A percentile compares a stretch with the other conserved stretches of the same genome.
phyloP scores from a whole-genome alignment of 108 stramenopile genomes.

The Nannochloropsis salina region DNA sequence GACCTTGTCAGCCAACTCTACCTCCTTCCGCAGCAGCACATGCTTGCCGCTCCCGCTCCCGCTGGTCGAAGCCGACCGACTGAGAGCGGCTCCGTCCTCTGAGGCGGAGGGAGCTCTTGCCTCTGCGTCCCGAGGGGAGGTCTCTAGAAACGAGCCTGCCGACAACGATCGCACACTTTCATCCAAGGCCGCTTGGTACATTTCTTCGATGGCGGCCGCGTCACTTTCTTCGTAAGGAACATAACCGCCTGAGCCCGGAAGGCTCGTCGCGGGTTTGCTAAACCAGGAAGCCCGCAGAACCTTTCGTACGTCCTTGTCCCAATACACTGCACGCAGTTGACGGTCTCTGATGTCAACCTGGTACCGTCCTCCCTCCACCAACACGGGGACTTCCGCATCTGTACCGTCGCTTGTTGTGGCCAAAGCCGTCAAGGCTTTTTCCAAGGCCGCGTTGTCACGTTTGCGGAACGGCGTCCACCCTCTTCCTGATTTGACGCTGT shows the following conservation, averaged over 20 bases:
- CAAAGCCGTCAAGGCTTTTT: not conserved
- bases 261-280: not conserved
- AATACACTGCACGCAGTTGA: not conserved
- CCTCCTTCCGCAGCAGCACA: not conserved
- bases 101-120: not conserved
- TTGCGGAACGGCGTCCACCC: not conserved
- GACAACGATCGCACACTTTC: not conserved
- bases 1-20: not conserved
- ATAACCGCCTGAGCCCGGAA: not conserved
- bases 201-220: not conserved
- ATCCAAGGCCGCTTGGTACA: not conserved
- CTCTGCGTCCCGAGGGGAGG: not conserved
- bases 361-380: slow-evolving; percentile 23
- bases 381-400: not conserved
- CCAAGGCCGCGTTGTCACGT: not conserved
- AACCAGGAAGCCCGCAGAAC: slow-evolving; percentile 18
- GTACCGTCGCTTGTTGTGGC: not conserved
- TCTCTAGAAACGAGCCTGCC: not conserved
- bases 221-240: slow-evolving; percentile 13
- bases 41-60: not conserved
- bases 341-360: not conserved
- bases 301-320: not conserved
- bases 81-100: not conserved
- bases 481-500: not conserved
- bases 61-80: not conserved